Conservation (phyloP, 257 asterid genomes). For the Rubia yunnanensis region DNA sequence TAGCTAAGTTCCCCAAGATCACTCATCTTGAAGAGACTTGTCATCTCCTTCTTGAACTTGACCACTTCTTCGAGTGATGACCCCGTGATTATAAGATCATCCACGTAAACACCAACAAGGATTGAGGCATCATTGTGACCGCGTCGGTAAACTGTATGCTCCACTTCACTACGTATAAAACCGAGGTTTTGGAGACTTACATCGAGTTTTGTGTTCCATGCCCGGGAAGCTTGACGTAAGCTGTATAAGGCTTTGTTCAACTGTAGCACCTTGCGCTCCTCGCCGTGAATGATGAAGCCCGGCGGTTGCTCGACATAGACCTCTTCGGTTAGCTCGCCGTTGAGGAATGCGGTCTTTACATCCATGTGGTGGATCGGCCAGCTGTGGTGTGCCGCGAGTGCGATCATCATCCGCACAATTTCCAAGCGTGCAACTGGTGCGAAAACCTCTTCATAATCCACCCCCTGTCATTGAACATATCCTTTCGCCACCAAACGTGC, state of each 20-base stretch:
- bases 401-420: background rate
- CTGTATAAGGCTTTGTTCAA: background rate
- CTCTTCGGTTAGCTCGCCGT: background rate
- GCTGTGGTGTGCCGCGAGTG: background rate
- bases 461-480: background rate
- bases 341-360: background rate
- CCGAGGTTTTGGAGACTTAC: background rate
- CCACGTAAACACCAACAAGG: background rate
- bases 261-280: background rate
- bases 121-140: background rate
- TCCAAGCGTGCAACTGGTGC: slow-evolving; percentile 9
- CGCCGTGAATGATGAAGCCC: background rate
- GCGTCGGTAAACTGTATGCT: background rate
- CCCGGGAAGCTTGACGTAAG: background rate
- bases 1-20: background rate
- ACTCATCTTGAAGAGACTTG: background rate
- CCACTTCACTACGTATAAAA: background rate
- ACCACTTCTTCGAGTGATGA: background rate
- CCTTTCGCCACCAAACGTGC: background rate
- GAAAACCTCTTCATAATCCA: slow-evolving; percentile 11
- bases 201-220: background rate
- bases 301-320: background rate
- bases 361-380: background rate
- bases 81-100: background rate
- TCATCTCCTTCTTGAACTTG: background rate